Evolutionary conservation across 495 filamentous ascomycete species (phyloP), one percentile per base, ranked within the genome.

Genomic region (Apodospora peruviana): DNA sequence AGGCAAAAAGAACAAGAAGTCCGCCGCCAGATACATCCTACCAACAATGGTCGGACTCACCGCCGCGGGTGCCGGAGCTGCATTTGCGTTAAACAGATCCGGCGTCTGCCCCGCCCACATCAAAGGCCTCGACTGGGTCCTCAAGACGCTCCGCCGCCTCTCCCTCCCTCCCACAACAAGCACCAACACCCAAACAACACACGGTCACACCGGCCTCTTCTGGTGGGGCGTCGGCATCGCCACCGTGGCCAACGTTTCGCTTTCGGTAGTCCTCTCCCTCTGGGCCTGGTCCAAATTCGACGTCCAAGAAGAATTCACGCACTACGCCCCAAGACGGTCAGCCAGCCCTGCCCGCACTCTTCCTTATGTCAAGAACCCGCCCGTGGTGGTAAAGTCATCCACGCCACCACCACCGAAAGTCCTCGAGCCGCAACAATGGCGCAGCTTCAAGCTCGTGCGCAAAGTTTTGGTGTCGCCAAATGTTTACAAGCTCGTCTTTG

Each of bases 401-500:
- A 42, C 39, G 14, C 65, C 66, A 24, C 66, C 65, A n/a, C 19
- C 3, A 45, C 10, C 20, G 19, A 8, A 25, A 27, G 41, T 44
- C 67, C 64, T 79, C 25, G 58, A 74, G 11, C 66, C 75, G 0
- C 63, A 74, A 40, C 58, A 68, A 45, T 79, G 71, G 52, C 70
- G 67, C 44, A 50, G 51, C 11, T 64, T 81, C 16, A 67, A 68
- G 8, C 62, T 79, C 1, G 57, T 76, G 2, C 50, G 59, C 29
- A 79, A 79, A 46, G 57, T 62, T 3, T 43, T 51, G 3, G 54
- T 81, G 9, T 64, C 74, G 2, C 53, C 70, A 4, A 72, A 71
- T 47, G 76, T 76, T 18, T 77, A 70, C 57, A 64, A 60, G 16
- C 65, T 79, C 35, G 58, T 71, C 38, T 79, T 81, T 44, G 62